Base-by-base conservation (phyloP, 2,329 filamentous ascomycete genomes). In the Arthroderma sp. region DNA sequence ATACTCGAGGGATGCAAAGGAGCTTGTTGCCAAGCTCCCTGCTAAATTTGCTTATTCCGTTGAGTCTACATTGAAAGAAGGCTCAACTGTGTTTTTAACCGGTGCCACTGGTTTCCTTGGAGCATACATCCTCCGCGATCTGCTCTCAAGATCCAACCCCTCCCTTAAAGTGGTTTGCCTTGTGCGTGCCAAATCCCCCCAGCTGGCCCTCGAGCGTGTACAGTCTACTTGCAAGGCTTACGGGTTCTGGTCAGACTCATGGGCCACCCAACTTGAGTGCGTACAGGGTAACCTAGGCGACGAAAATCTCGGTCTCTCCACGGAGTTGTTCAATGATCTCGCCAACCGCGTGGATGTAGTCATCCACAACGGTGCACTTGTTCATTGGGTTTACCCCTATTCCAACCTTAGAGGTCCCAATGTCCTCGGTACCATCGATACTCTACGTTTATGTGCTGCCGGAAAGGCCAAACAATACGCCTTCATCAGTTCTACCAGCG, bases 21-120 rank as follows among this genome's bases (percentile, higher is more conserved):
- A 77, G 64, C 66, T 81, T 55, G 64, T 73, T 13, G 69, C 70
- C 13, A 67, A 76, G 35, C 72, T 87, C 11, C 79, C 82, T 1
- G 61, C 63, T 38, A 66, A 63, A 13, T 77, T 74, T 63, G 66
- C 67, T 33, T 58, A 62, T 1, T 70, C 61, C 60, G 71, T 58
- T 59, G 74, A 60, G 51, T 65, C 61, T 41, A 64, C 75, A 35
- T 66, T 71, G 13, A 61, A 67, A 28, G 63, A 63, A 6, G 68
- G 68, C 38, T 72, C 76, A 2, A 89, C 85, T 0, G 78, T 93
- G 9, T 87, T 96, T 70, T 74, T 96, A 4, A 96, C 91, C 2
- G 90, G 91, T 44, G 89, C 88, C 2, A 96, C 91, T 4, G 91
- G 91, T 1, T 96, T 96, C 76, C 73, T 96, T 19, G 91, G 91